phyloP scores from a whole-genome alignment of 2,329 filamentous ascomycete species.

The Cladophialophora exuberans region DNA sequence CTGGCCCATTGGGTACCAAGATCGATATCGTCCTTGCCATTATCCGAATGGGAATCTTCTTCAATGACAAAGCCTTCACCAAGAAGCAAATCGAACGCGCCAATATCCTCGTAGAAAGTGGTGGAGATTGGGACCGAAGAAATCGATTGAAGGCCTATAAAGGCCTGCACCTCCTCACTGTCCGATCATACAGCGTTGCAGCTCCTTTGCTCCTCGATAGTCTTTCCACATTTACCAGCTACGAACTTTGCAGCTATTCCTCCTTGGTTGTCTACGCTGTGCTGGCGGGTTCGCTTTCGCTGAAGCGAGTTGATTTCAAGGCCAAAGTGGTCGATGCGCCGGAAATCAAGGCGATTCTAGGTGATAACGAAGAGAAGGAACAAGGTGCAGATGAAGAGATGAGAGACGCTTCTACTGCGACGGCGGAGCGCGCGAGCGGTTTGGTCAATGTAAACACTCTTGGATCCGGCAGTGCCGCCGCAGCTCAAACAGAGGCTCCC shows the following conservation, averaged over 20 bases:
- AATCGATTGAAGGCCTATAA: slow-evolving; percentile 99
- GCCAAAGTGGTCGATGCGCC: slow-evolving; percentile 97
- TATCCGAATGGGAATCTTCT: slow-evolving; percentile 94
- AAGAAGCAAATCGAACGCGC: slow-evolving; percentile 94
- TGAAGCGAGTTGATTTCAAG: slow-evolving; percentile 98
- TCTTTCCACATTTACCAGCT: slow-evolving; percentile 96
- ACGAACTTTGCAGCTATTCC: slow-evolving; percentile 97
- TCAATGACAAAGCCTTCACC: slow-evolving; percentile 86
- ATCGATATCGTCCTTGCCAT: slow-evolving; percentile 97
- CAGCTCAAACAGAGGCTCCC: slow-evolving; percentile 73
- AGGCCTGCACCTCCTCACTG: slow-evolving; percentile 87
- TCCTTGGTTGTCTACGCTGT: slow-evolving; percentile 94
- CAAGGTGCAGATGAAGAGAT: slow-evolving; percentile 80
- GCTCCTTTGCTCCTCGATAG: slow-evolving; percentile 95
- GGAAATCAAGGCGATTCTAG: slow-evolving; percentile 96
- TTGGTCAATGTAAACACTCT: slow-evolving; percentile 88
- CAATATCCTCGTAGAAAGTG: slow-evolving; percentile 85
- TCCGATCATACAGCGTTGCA: slow-evolving; percentile 85
- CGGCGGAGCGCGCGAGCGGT: slow-evolving; percentile 61
- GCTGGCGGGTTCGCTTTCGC: slow-evolving; percentile 86
- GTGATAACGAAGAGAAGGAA: slow-evolving; percentile 84
- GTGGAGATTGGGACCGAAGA: slow-evolving; percentile 97
- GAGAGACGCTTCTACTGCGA: slow-evolving; percentile 61
- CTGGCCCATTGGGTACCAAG: slow-evolving; percentile 93
- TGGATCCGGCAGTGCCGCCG: slow-evolving; percentile 64